Conservation (phyloP, 148 eudicot species). For the Camellia granthamiana region DNA sequence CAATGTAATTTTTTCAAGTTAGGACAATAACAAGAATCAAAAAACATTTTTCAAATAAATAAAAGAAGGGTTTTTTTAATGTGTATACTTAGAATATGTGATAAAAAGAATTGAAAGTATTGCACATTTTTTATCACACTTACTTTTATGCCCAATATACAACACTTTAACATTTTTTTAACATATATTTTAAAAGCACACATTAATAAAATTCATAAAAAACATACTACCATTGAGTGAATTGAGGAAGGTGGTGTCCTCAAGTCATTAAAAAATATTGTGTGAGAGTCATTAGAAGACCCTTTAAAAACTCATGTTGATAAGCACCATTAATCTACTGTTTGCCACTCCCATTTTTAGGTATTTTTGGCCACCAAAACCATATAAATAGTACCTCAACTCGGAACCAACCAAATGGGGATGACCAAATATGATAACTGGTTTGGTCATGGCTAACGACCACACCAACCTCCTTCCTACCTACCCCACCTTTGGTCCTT, state of each 20-base stretch:
- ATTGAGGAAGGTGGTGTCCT: neutral
- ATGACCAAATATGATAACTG: neutral
- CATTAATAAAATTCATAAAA: neutral
- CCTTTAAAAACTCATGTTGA: neutral
- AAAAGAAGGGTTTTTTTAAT: no score
- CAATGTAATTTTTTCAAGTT: neutral
- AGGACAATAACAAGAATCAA: neutral
- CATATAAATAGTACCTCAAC: neutral
- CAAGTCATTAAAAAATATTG: neutral
- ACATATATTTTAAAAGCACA: no score
- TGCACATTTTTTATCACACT: no score
- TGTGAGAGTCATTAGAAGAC: neutral
- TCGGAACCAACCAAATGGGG: neutral
- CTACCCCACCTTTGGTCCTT: neutral
- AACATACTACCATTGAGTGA: neutral
- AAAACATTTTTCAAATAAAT: neutral
- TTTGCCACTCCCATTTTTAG: neutral
- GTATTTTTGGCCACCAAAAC: conserved; percentile 7
- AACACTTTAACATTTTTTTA: no score
- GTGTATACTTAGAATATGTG: no score
- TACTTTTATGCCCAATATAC: no score
- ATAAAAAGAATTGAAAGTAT: no score
- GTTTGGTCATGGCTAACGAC: neutral
- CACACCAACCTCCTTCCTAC: neutral
- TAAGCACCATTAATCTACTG: neutral